Percentiles rank a stretch among this genome's conserved stretches.
Evolutionary conservation across 495 filamentous ascomycete genomes (phyloP).

Genomic region (Oidiodendron maius): DNA sequence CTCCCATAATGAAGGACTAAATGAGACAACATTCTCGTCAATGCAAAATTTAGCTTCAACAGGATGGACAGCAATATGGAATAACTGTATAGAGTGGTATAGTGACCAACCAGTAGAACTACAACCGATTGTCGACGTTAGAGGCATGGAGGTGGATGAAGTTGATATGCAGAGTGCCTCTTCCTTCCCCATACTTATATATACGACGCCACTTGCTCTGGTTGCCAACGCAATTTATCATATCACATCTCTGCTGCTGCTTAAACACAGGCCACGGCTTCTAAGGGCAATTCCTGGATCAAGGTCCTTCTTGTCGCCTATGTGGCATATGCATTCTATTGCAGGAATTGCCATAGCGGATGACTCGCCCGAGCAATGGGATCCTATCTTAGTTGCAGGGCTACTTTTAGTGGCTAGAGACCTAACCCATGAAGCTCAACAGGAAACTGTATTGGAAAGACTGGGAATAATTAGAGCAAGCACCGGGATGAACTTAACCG

Average conservation of each 20-base stretch:
- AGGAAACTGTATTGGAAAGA: background rate
- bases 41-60: too few relatives aligned
- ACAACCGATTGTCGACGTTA: conserved; percentile 3
- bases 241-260: conserved; percentile 1
- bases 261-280: conserved; percentile 2
- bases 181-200: conserved; percentile 7
- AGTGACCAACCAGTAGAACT: background rate
- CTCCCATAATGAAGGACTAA: background rate
- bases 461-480: background rate
- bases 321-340: conserved; percentile 8
- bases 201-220: conserved; percentile 5
- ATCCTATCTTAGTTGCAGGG: conserved; percentile 3
- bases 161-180: conserved; percentile 2
- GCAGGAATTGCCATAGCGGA: conserved; percentile 1
- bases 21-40: background rate
- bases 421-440: conserved; percentile 2
- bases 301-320: background rate
- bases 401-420: conserved; percentile 3
- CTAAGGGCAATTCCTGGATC: background rate
- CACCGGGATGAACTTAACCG: background rate
- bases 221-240: conserved; percentile 4
- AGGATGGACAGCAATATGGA: conserved; percentile 2
- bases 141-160: conserved; percentile 5
- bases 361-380: conserved; percentile 4
- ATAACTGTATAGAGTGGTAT: conserved; percentile 1